These are phyloP conservation scores for Penicillium polonicum DNA, from an alignment of 2,329 filamentous ascomycete species.

Conservation along the genomic window DNA sequence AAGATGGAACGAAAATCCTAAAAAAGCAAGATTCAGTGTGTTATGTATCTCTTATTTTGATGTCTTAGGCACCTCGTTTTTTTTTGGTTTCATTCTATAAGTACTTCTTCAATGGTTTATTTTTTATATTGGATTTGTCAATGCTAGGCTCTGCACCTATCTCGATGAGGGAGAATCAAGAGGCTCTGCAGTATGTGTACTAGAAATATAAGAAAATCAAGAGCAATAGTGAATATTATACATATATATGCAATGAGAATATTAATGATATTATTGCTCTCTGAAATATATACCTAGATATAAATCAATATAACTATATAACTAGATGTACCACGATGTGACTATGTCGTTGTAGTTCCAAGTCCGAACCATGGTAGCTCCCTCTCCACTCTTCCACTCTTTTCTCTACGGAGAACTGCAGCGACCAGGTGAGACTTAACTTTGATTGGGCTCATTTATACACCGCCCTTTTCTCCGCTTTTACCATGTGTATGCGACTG, in stretches of 20 bases:
- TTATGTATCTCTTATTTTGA: background rate
- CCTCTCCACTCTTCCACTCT: slow-evolving; percentile 19
- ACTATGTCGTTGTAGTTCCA: slow-evolving; percentile 5
- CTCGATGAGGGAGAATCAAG: background rate
- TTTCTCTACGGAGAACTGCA: background rate
- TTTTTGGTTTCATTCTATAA: background rate
- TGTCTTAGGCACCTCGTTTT: too few relatives aligned
- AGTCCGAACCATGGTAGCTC: slow-evolving; percentile 30
- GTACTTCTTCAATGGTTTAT: background rate
- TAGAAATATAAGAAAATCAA: background rate
- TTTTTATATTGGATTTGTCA: background rate
- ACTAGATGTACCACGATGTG: background rate
- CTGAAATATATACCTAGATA: background rate
- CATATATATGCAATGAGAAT: background rate
- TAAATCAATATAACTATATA: background rate
- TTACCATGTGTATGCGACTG: background rate
- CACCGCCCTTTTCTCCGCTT: background rate
- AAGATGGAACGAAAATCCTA: slow-evolving; percentile 25
- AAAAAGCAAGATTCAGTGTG: slow-evolving; percentile 11
- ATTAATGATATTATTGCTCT: background rate
- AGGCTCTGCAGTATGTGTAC: background rate
- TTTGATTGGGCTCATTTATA: background rate
- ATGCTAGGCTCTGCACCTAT: slow-evolving; percentile 1
- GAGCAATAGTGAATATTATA: too few relatives aligned
- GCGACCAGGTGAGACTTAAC: background rate